phyloP scores from a whole-genome alignment of 495 filamentous ascomycete species.

The Penicillium mononematosum region DNA sequence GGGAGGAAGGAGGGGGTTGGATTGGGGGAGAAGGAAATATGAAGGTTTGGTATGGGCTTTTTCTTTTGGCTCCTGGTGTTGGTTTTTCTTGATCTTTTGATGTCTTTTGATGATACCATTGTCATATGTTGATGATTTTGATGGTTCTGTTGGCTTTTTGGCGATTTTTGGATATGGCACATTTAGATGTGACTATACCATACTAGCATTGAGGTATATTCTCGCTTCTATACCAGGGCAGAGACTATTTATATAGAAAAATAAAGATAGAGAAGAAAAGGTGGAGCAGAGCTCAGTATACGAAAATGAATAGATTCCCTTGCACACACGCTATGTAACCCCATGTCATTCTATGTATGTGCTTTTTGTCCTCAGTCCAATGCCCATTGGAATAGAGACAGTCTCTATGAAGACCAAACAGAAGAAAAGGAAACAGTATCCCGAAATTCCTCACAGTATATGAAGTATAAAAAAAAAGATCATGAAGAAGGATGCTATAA shows the following conservation, averaged over 20 bases:
- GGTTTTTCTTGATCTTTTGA: slow-evolving; percentile 11
- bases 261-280: slow-evolving; percentile 1
- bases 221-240: background rate
- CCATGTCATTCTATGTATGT: slow-evolving; percentile 29
- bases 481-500: slow-evolving; percentile 16
- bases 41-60: background rate
- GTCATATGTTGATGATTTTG: slow-evolving; percentile 12
- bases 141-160: background rate
- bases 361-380: slow-evolving; percentile 11
- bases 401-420: slow-evolving; percentile 9
- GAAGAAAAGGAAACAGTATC: slow-evolving; percentile 8
- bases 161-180: background rate
- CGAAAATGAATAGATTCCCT: slow-evolving; percentile 4
- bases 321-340: slow-evolving; percentile 23
- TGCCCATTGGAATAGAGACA: background rate
- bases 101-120: slow-evolving; percentile 26
- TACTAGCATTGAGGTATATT: slow-evolving; percentile 4
- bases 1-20: slow-evolving; percentile 73
- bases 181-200: slow-evolving; percentile 1
- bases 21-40: slow-evolving; percentile 35
- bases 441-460: slow-evolving; percentile 13
- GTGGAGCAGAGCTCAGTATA: background rate
- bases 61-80: background rate
- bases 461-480: slow-evolving; percentile 12
- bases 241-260: background rate